Evolutionary conservation across 139 green algal species (phyloP), one percentile per base, ranked within the genome.

Genomic region (Picochlorum costavermella): DNA sequence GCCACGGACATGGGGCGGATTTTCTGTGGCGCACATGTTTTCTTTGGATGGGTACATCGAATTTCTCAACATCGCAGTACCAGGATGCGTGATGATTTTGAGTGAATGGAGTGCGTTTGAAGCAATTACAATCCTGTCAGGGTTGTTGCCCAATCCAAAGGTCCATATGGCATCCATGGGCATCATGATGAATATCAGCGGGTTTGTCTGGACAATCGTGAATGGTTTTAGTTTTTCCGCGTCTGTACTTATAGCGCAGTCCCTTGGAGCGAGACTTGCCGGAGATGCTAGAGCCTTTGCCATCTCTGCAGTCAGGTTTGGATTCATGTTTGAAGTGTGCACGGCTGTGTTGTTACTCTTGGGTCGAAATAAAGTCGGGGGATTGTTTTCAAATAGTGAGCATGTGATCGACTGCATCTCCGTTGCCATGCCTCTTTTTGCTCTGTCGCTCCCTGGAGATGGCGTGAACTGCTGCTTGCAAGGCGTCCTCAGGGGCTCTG

Each of bases 161-260:
- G 17, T 53, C 12, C 17, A 20, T 12, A 53, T 53, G 31, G 16
- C 30, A 43, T 33, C 56, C 30, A 45, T 29, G 16, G 56, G 56
- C 10, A 61, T 61, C n/a, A n/a, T 43, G 30, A n/a, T 61, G 56
- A 61, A 61, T 2, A 43, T 61, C 30, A 33, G 17, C 16, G 56
- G 30, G 1, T 20, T 45, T n/a, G n/a, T 61, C 6, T 61, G 56
- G 56, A 53, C 56, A 44, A n/a, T 45, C 2, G 56, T 61, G 2
- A 61, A 45, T 45, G 56, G 56, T 12, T 23, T 61, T 33, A 23
- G 17, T 6, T 23, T 29, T 20, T n/a, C 56, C 8, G 30, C 30
- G 17, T 61, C 30, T 2, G n/a, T 45, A 14, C n/a, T 43, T 2
- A 45, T 61, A 45, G 16, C 56, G 17, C 16, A n/a, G 16, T 61